Evolutionary conservation across 78 protist genomes (phyloP).

Genomic region (Acrasis kona): DNA sequence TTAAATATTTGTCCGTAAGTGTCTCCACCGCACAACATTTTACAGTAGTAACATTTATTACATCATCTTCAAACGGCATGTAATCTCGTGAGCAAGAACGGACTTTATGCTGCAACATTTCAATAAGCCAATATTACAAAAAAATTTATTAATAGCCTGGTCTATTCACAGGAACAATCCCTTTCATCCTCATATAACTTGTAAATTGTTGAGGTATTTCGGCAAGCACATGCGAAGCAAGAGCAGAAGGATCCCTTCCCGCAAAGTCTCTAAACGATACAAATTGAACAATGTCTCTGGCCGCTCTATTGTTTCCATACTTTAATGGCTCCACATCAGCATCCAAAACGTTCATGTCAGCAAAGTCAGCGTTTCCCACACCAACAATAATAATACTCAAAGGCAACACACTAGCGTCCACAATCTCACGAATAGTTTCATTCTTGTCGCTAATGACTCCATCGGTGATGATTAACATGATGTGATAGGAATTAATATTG

Average conservation of each 20-base stretch:
- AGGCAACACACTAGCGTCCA: conserved; percentile 35
- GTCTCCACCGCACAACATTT: too few species aligned
- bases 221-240: not conserved
- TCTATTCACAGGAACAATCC: too few species aligned
- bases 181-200: too few species aligned
- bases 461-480: conserved; percentile 63
- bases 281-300: conserved; percentile 65
- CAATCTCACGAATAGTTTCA: conserved; percentile 14
- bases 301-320: not conserved
- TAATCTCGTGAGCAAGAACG: too few species aligned
- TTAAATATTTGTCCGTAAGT: too few species aligned
- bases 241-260: too few species aligned
- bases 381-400: conserved; percentile 66
- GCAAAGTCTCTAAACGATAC: conserved; percentile 41
- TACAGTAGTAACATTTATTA: too few species aligned
- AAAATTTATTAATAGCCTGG: too few species aligned
- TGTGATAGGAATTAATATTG: conserved; percentile 7
- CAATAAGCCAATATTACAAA: too few species aligned
- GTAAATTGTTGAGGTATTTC: not conserved
- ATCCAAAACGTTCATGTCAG: conserved; percentile 56
- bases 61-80: too few species aligned
- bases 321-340: conserved; percentile 42
- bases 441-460: conserved; percentile 64
- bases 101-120: too few species aligned
- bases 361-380: conserved; percentile 51